Evolutionary conservation across 306 rosid species (phyloP).

Genomic region (Gynostemma pentaphyllum): DNA sequence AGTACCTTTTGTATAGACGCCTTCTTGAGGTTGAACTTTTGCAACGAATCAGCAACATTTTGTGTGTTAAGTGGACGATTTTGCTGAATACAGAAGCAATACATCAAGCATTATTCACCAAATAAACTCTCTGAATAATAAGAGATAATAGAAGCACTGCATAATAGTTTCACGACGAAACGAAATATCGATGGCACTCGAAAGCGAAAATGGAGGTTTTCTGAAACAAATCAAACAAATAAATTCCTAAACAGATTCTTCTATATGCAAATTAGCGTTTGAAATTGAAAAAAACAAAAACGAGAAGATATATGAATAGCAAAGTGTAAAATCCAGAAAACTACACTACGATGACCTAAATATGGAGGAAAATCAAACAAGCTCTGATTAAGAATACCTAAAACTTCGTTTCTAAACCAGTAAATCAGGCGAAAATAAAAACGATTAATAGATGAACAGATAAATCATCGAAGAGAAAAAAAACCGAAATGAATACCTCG

Average conservation of each 20-base stretch:
- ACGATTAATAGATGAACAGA: not conserved
- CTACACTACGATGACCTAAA: not conserved
- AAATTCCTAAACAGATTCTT: not conserved
- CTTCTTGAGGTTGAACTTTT: conserved; percentile 84
- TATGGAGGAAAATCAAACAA: not conserved
- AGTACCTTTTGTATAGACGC: conserved; percentile 63
- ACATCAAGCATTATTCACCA: not conserved
- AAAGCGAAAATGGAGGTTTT: not conserved
- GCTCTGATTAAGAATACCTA: not conserved
- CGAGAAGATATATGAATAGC: not conserved
- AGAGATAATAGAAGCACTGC: not conserved
- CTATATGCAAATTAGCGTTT: not conserved
- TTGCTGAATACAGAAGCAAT: conserved; percentile 42
- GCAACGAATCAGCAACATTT: conserved; percentile 76
- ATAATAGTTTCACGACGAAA: not conserved
- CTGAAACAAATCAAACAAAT: not conserved
- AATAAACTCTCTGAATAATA: not conserved
- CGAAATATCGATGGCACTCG: not conserved
- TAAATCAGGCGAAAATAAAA: not conserved
- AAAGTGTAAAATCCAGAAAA: not conserved
- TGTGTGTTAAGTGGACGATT: conserved; percentile 78
- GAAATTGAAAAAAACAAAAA: not conserved
- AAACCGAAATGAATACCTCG: conserved; percentile 40
- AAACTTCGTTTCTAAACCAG: not conserved
- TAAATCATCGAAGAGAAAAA: not conserved